Base-by-base conservation (phyloP, 192 early-diverging fungal genomes). In the Umbelopsis vinacea region DNA sequence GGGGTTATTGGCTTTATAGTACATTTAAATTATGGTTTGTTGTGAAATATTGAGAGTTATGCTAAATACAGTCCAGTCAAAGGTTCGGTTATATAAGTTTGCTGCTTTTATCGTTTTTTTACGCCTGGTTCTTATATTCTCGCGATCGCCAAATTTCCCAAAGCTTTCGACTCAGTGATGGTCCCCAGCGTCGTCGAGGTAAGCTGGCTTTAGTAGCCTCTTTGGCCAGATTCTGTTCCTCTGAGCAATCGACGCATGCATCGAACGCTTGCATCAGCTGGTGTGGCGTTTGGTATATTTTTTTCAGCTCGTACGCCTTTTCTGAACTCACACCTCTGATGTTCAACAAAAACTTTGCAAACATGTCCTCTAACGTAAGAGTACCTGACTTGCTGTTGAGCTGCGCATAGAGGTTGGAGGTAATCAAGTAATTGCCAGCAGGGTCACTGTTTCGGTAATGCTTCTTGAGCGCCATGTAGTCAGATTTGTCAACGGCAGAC, bases 281-380 rank as follows among this genome's bases (percentile, higher is more conserved):
- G 17, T 78, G 67, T 52, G 91, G 89, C 1, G 96, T 97, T 14
- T 84, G 87, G 72, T 91, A 97, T 22, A 63, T 80, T 33, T 76
- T 76, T 1, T 83, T 87, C 43, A 99, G 84, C n/a, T 89, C 82
- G 33, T 82, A 50, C 0, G 96, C 97, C 77, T 96, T 97, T 72
- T 98, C 95, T 0, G 79, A 84, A 69, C 91, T 92, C 22, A 98
- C 75, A 23, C 96, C 96, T 50, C 88, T 86, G 52, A 96, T 78
- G 1, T 90, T 88, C 91, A 95, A 89, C 29, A 99, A 82, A 87
- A 97, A 93, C 50, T 90, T 83, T 46, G 90, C 78, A 81, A 93
- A 97, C 3, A 94, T 79, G 57, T 97, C 95, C 22, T 87, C 81
- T 2, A 94, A 84, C 0, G 84, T 85, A n/a, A 93, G 74, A 4